These are phyloP conservation scores for Volutella citrinella DNA, from an alignment of 2,329 filamentous ascomycete species.

Conservation along the genomic window DNA sequence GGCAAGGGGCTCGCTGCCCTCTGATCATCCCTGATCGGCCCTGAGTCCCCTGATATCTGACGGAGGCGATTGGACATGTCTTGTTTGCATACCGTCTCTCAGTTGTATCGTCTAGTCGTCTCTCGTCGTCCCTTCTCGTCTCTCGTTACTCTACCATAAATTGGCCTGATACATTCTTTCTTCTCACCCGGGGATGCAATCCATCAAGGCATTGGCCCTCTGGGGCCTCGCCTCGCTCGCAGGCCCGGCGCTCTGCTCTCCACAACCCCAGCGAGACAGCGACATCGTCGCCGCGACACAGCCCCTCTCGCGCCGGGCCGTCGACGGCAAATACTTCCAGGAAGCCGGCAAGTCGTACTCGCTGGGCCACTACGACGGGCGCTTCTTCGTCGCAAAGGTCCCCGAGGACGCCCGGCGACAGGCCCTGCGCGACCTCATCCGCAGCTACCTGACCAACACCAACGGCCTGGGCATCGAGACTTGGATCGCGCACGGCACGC, in stretches of 20 bases:
- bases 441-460: slow-evolving; percentile 70
- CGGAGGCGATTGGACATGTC: too few species aligned
- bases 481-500: slow-evolving; percentile 82
- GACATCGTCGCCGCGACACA: background rate
- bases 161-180: too few species aligned
- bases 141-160: too few species aligned
- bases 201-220: slow-evolving; percentile 21
- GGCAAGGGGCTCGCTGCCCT: too few species aligned
- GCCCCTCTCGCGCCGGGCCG: slow-evolving; percentile 7
- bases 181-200: slow-evolving; percentile 18
- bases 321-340: slow-evolving; percentile 59
- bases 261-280: slow-evolving; percentile 8
- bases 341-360: slow-evolving; percentile 60
- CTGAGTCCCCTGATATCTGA: too few species aligned
- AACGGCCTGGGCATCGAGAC: slow-evolving; percentile 66
- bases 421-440: slow-evolving; percentile 66
- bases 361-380: slow-evolving; percentile 70
- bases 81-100: too few species aligned
- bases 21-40: too few species aligned
- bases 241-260: slow-evolving; percentile 16
- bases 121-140: too few species aligned
- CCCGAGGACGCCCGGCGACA: slow-evolving; percentile 64
- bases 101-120: too few species aligned
- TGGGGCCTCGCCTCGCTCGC: slow-evolving; percentile 23
- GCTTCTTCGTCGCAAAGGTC: slow-evolving; percentile 65